Conservation (phyloP, 2,329 filamentous ascomycete genomes). For the Zelopaecilomyces penicillatus region DNA sequence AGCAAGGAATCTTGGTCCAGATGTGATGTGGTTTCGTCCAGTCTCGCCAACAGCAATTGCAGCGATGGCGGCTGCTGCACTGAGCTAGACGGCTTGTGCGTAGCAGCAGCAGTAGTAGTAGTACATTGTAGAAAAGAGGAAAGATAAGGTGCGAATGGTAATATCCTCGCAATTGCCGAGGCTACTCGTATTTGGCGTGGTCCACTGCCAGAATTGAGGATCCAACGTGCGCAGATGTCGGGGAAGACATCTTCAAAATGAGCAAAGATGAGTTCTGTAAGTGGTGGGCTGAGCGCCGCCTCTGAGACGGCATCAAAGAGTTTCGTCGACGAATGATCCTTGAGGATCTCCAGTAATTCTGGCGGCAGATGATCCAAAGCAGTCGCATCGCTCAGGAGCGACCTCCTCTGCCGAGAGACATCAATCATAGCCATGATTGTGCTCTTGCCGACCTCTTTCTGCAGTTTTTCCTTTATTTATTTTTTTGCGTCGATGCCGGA, state of each 20-base stretch:
- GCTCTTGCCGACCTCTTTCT: constrained; percentile 21
- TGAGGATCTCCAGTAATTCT: constrained; percentile 62
- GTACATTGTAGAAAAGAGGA: constrained; percentile 58
- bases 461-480: constrained; percentile 18
- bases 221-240: constrained; percentile 77
- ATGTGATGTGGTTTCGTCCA: constrained; percentile 19
- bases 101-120: neutral
- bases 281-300: constrained; percentile 58
- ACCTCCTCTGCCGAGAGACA: constrained; percentile 45
- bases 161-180: constrained; percentile 66
- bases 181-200: constrained; percentile 40
- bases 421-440: constrained; percentile 48
- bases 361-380: constrained; percentile 54
- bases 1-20: constrained; percentile 17
- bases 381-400: constrained; percentile 46
- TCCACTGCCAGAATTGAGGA: constrained; percentile 37
- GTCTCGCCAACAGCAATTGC: constrained; percentile 20
- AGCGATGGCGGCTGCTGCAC: constrained; percentile 14
- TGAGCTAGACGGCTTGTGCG: no score
- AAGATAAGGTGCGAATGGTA: constrained; percentile 76
- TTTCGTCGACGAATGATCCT: constrained; percentile 51
- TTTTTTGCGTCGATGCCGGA: neutral
- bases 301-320: constrained; percentile 65
- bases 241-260: constrained; percentile 69
- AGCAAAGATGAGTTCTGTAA: constrained; percentile 65